Evolutionary conservation across 768 basidiomycete genomes (phyloP).

Genomic region (Pleurotus citrinopileatus): DNA sequence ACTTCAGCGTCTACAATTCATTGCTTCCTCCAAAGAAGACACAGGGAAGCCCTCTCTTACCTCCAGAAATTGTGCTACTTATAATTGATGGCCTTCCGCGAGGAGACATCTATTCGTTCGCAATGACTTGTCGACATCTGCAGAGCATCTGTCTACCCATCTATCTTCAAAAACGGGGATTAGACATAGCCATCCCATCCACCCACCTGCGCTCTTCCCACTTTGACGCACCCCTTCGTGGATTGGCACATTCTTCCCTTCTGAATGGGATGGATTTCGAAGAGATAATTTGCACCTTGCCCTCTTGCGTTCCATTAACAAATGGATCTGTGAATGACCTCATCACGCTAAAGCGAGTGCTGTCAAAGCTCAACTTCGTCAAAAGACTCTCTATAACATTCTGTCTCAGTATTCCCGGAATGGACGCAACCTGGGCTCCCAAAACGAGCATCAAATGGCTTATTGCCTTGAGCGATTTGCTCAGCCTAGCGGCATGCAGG

Average conservation of each 20-base stretch:
- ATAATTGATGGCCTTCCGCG: background rate
- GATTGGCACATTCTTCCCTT: background rate
- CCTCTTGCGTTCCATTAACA: background rate
- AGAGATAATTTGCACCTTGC: background rate
- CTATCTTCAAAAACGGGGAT: background rate
- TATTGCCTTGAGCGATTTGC: background rate
- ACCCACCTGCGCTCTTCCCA: background rate
- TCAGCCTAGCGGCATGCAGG: too few relatives aligned
- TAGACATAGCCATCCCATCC: background rate
- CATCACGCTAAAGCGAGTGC: background rate
- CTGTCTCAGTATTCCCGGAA: background rate
- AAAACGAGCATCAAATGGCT: background rate
- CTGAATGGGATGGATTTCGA: background rate
- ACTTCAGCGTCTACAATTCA: too few relatives aligned
- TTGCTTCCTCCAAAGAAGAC: too few relatives aligned
- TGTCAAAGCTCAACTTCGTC: background rate
- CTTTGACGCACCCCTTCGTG: background rate
- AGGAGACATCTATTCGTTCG: background rate
- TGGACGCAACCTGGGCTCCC: background rate
- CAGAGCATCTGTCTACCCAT: background rate
- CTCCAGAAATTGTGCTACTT: background rate
- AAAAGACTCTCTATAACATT: background rate
- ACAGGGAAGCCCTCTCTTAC: background rate
- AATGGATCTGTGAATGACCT: background rate
- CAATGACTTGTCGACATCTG: conserved; percentile 4